These are phyloP conservation scores for Colletotrichum sp. DNA, from an alignment of 2,329 filamentous ascomycete species.

Conservation along the genomic window DNA sequence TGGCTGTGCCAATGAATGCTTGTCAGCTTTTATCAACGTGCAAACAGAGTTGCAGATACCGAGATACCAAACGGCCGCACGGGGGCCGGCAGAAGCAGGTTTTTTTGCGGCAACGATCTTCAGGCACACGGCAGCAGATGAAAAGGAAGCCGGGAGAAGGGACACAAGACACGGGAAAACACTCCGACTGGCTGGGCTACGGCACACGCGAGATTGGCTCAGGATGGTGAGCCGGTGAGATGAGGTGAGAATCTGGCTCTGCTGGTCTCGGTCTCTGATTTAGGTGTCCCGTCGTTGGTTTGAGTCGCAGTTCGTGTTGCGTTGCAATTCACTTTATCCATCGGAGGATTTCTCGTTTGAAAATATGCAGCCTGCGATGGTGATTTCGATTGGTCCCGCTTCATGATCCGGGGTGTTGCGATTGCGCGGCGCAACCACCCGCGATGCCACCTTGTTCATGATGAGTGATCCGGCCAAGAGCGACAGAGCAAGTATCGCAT, in stretches of 20 bases:
- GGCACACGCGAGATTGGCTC: neutral
- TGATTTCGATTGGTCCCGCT: constrained; percentile 8
- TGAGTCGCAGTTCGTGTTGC: neutral
- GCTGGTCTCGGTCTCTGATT: neutral
- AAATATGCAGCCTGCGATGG: constrained; percentile 1
- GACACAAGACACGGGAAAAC: neutral
- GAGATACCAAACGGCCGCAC: constrained; percentile 15
- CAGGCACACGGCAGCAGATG: neutral
- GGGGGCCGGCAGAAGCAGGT: neutral
- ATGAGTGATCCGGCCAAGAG: neutral
- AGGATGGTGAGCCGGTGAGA: neutral
- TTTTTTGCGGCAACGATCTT: neutral
- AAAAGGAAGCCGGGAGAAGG: neutral
- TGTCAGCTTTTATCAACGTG: neutral
- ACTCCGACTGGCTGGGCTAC: neutral
- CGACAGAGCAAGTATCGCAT: neutral
- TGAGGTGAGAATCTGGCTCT: neutral
- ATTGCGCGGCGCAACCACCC: constrained; percentile 3
- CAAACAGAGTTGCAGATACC: neutral
- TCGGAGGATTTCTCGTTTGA: constrained; percentile 13
- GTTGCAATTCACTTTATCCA: constrained; percentile 8
- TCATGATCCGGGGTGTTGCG: neutral
- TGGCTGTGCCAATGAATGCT: neutral
- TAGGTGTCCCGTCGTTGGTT: neutral
- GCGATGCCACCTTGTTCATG: neutral